Evolutionary conservation across 2,329 filamentous ascomycete species (phyloP), one percentile per base, ranked within the genome.

Genomic region (Trichoderma aggressivum): DNA sequence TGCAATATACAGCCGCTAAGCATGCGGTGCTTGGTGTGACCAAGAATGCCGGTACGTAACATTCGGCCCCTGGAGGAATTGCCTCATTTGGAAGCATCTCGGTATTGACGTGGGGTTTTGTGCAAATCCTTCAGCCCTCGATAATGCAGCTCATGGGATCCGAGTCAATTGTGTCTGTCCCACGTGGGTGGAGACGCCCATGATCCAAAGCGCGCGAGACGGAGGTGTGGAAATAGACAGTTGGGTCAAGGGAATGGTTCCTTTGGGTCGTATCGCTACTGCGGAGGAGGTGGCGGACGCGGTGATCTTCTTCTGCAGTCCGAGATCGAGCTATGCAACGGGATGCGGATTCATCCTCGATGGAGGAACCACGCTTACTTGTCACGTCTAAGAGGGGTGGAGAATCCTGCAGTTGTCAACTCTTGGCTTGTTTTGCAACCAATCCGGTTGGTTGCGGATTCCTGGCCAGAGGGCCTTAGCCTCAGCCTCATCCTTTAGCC

Each of bases 241-340:
- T 8, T 53, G 53, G 50, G 60, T 74, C 47, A 64, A 63, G 56
- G 59, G 53, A 18, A 66, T 62, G 21, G 43, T 73, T 11, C 73
- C 73, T 18, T 39, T 74, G 66, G 67, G 67, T 89, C 87, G 92
- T 21, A 87, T 94, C 73, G 92, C 91, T 16, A 81, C 81, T 26
- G 80, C 85, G 7, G 83, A 87, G 21, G 92, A 94, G 78, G 86
- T 94, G 36, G 92, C 92, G 24, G 88, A 92, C 76, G 91, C 92
- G 66, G 91, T 90, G 50, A 79, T 89, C 28, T 94, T 94, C 79
- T 84, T 94, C 28, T 68, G 66, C 18, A 74, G 73, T 53, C 62
- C 73, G n/a, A 74, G 62, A 36, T 70, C 73, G 14, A 74, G 73
- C 53, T 74, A 63, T 26, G 50, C 61, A 21, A 70, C 62, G 26